Evolutionary conservation across 2,329 filamentous ascomycete species (phyloP), one percentile per base, ranked within the genome.

Genomic region (Microdochium nivale): DNA sequence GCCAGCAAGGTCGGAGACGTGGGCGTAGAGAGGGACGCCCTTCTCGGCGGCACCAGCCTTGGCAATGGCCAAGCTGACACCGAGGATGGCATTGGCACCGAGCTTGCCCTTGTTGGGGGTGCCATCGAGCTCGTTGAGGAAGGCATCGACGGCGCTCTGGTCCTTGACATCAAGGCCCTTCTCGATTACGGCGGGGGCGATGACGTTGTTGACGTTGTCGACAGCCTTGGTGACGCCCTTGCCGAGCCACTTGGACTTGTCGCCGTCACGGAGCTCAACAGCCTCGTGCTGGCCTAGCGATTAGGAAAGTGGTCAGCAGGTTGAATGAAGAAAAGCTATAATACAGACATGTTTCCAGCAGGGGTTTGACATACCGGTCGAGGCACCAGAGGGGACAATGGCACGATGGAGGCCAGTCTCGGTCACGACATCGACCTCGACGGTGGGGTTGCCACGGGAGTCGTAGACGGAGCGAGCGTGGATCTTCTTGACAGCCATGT

Each of bases 391-490:
- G 66, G 92, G 92, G 58, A 97, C 92, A 70, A 96, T 96, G 71
- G 92, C 91, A 69, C 92, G 90, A 84, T 96, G 91, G 58, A 97
- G 86, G 68, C 92, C 92, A 65, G 88, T 95, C 79, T 95, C 90
- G 64, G 91, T 96, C 76, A 95, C 87, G 65, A 96, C 84, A 72
- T 96, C 92, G 67, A 97, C 92, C 82, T 97, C 92, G 68, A 96
- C 92, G 70, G 94, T 99, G 67, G 94, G 94, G 86, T 99, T 99
- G 71, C 83, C 83, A 70, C 94, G 92, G 73, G 94, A 97, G 83
- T 99, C 94, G 84, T 92, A 99, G 79, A 99, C 90, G 68, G 87
- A 91, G 70, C 94, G 88, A 69, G 88, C 88, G 82, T 91, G 87
- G 70, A 94, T 82, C 81, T 91, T 92, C 73, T 84, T 84, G 75